Percentiles rank a stretch among this genome's conserved stretches.
phyloP scores from a whole-genome alignment of 371 early-diverging fungal genomes.

The Dinochytrium kinnereticum region DNA sequence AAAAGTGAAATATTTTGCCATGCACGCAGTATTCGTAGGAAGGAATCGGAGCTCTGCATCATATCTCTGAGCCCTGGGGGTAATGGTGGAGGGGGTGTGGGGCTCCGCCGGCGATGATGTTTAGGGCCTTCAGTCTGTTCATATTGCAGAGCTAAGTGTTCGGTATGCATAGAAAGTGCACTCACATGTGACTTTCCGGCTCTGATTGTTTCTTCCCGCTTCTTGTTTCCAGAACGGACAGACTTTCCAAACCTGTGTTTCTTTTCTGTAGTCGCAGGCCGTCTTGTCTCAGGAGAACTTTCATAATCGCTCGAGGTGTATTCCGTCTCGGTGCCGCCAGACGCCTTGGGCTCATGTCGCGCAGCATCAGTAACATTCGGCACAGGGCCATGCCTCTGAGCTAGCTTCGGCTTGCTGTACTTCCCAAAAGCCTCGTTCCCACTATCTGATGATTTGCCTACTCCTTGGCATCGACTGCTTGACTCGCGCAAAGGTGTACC shows the following conservation, averaged over 20 bases:
- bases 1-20: conserved; percentile 32
- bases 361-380: too few relatives aligned
- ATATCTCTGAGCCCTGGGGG: background rate
- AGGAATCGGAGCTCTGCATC: conserved; percentile 11
- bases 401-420: background rate
- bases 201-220: too few relatives aligned
- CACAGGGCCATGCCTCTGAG: background rate
- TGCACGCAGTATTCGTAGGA: conserved; percentile 9
- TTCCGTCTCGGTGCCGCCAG: too few relatives aligned
- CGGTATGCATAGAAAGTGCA: too few relatives aligned
- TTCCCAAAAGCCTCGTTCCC: background rate
- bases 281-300: background rate
- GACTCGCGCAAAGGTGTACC: too few relatives aligned
- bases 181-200: too few relatives aligned
- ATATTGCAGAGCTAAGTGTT: too few relatives aligned
- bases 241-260: background rate
- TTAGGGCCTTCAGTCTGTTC: too few relatives aligned
- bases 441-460: background rate
- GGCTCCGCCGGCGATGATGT: background rate
- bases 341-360: too few relatives aligned
- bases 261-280: background rate
- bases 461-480: background rate
- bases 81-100: background rate
- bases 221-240: too few relatives aligned
- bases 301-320: background rate